Evolutionary conservation across 306 rosid species (phyloP), one percentile per base, ranked within the genome.

Genomic region (Cajanus cajan): DNA sequence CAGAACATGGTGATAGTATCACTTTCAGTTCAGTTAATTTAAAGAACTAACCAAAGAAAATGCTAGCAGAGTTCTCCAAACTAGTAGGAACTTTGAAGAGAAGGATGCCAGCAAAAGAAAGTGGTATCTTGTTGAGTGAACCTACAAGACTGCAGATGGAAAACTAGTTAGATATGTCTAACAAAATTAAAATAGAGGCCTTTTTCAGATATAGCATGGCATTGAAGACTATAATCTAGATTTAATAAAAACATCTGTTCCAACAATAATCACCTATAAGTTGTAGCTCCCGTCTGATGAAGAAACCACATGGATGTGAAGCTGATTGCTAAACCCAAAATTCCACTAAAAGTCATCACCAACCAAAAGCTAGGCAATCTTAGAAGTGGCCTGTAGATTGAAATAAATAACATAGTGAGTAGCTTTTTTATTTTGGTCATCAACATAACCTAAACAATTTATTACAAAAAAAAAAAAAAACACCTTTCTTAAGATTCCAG

Each of bases 271-370:
- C 34, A 96, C 99, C 98, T 93, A 90, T 96, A 96, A 18, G 99
- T 96, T 52, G 99, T 93, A 59, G 99, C 99, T 68, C 99, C 91
- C 7, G 99, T 96, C 83, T 96, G 97, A 86, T 90, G 98, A 88
- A 93, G 98, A 90, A 96, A 96, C 99, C 99, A 93, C 99, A 96
- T 91, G 21, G 99, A 96, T n/a, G 99, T 89, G 88, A 96, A 96
- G 88, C 98, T 93, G 83, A 96, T 96, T 34, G 93, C 98, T 69
- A 96, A 90, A 71, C 99, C 99, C 88, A 93, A 83, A 87, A 91
- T 59, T 73, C 99, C 99, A 71, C 99, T 96, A 15, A 90, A 84
- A 10, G 99, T 93, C 79, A 91, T 87, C 76, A 96, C 99, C 82
- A 90, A 12, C 99, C 99, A 96, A 90, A 96, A 93, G 85, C 85